Evolutionary conservation across 176 grass and related monocot species (phyloP).

Genomic region (Neostapfia colusana): DNA sequence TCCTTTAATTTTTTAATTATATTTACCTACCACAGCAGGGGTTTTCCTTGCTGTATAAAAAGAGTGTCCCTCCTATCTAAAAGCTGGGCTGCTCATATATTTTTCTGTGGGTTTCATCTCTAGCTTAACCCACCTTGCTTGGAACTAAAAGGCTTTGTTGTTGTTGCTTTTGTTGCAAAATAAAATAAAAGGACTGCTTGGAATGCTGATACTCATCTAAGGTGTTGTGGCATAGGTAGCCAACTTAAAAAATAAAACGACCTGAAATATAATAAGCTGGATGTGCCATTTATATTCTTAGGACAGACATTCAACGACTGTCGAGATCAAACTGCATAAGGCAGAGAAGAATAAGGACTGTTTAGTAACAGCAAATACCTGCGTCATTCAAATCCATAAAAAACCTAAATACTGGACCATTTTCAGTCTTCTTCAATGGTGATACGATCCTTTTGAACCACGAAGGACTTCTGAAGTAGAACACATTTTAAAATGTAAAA

Average conservation of each 20-base stretch:
- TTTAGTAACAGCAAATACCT: slow-evolving; percentile 52
- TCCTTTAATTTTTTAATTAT: no score
- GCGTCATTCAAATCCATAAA: slow-evolving; percentile 98
- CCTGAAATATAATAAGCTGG: not conserved
- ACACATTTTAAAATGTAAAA: not conserved
- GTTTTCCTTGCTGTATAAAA: not conserved
- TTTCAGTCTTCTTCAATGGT: slow-evolving; percentile 65
- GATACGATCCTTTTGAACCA: slow-evolving; percentile 83
- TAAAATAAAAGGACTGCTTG: not conserved
- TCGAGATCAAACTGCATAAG: slow-evolving; percentile 10
- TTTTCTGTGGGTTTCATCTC: not conserved
- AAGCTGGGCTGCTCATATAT: not conserved
- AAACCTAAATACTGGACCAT: slow-evolving; percentile 83
- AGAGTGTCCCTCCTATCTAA: slow-evolving; percentile 5
- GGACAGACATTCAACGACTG: not conserved
- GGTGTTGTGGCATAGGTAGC: not conserved
- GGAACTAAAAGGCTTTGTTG: not conserved
- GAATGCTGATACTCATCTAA: not conserved
- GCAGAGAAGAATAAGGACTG: not conserved
- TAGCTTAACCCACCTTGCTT: not conserved
- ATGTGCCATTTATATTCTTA: not conserved
- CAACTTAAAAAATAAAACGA: not conserved
- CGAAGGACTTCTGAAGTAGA: slow-evolving; percentile 55
- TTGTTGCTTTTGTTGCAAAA: not conserved
- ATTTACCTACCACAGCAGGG: no score